Evolutionary conservation across 148 eudicot species (phyloP), one percentile per base, ranked within the genome.

Genomic region (Selenicereus undatus): DNA sequence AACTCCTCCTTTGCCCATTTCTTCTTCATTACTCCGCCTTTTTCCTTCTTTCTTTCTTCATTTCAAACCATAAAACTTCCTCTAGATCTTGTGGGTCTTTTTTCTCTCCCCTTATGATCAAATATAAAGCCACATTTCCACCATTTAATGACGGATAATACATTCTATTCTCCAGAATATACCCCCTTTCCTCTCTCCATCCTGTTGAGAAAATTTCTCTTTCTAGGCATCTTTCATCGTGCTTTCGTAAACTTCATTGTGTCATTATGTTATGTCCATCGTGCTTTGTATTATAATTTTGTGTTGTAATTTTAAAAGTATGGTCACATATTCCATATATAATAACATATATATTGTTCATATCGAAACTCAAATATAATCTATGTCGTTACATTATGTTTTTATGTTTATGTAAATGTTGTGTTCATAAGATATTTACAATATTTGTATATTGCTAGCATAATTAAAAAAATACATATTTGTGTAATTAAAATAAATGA

Each of bases 141-240:
- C n/a, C 32, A 36, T 27, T 5, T 32, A 66, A 66, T 66, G 71
- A 3, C 29, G 71, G 4, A 26, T 66, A 1, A 27, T 66, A 27
- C 71, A 66, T 66, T 27, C 71, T 64, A 8, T 64, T 64, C 68
- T n/a, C 11, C 68, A 2, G 27, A 24, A 64, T 24, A 64, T 64
- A 64, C 68, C 68, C 68, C 8, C 68, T 64, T 24, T 64, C 68
- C 27, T 64, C 68, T 64, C 68, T 64, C 68, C n/a, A n/a, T 64
- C 68, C 68, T 64, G 29, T 64, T n/a, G n/a, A 7, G 4, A 26
- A 66, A 12, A 27, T 26, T 6, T 66, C 30, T 66, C 71, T 66
- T 66, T 66, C 18, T 66, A 36, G 35, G 71, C 26, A 12, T 66
- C 17, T 12, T 66, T 24, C 24, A 26, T 62, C 1, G 52, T 48